Evolutionary conservation across 805 yeast genomes (phyloP).

Genomic region (Cyberlindnera galapagoensis): DNA sequence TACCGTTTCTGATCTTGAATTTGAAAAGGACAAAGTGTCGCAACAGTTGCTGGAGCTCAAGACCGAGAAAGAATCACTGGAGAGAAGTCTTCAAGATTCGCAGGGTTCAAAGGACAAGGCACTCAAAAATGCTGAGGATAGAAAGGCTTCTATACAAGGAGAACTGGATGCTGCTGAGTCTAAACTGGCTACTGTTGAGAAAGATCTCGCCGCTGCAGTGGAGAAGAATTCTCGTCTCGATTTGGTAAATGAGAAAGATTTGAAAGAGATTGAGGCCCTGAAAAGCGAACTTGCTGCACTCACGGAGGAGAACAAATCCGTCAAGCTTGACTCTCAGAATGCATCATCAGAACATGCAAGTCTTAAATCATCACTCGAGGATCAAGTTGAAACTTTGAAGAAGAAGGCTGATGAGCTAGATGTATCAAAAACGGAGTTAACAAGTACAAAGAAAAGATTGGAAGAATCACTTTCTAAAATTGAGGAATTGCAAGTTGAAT

Average conservation of each 20-base stretch:
- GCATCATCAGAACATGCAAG: not conserved
- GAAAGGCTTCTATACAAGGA: too few species aligned
- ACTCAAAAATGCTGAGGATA: too few species aligned
- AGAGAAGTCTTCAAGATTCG: not conserved
- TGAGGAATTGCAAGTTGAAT: too few species aligned
- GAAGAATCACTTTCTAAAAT: too few species aligned
- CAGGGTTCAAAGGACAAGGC: too few species aligned
- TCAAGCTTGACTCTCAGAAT: not conserved
- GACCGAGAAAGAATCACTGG: not conserved
- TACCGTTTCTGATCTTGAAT: too few species aligned
- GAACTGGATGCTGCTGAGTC: too few species aligned
- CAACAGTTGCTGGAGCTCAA: too few species aligned
- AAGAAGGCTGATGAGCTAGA: not conserved
- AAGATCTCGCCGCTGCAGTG: not conserved
- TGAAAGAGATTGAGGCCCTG: too few species aligned
- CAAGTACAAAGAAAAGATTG: too few species aligned
- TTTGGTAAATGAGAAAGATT: not conserved
- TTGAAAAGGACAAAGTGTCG: too few species aligned
- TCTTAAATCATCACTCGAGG: not conserved
- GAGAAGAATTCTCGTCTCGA: slow-evolving; percentile 2
- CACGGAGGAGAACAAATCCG: not conserved
- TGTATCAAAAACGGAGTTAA: not conserved
- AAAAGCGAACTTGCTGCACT: not conserved
- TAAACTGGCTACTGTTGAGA: not conserved
- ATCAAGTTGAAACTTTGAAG: not conserved